These are phyloP conservation scores for Russula emetica DNA, from an alignment of 768 basidiomycete species.

Conservation along the genomic window DNA sequence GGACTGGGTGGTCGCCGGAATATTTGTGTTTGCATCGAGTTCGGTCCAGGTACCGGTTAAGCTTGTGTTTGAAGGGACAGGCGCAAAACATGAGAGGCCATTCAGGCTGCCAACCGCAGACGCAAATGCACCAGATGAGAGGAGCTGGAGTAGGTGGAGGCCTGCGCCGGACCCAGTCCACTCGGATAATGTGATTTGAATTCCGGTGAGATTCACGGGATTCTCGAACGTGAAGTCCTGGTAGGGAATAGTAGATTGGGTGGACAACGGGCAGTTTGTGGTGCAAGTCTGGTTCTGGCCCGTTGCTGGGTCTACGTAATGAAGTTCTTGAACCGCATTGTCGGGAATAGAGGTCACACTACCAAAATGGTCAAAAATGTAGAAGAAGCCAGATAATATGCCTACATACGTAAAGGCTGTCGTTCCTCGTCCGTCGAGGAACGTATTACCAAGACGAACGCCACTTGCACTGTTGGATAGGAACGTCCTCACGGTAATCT, in stretches of 20 bases:
- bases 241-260: slow-evolving; percentile 71
- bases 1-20: slow-evolving; percentile 74
- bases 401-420: slow-evolving; percentile 74
- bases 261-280: slow-evolving; percentile 71
- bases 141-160: slow-evolving; percentile 84
- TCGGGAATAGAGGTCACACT: slow-evolving; percentile 89
- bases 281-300: slow-evolving; percentile 76
- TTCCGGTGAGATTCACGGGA: slow-evolving; percentile 70
- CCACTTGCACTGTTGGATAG: slow-evolving; percentile 71
- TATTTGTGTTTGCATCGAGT: slow-evolving; percentile 60
- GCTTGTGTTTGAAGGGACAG: slow-evolving; percentile 63
- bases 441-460: slow-evolving; percentile 88
- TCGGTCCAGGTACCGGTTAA: slow-evolving; percentile 68
- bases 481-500: slow-evolving; percentile 76
- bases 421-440: slow-evolving; percentile 74
- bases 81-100: slow-evolving; percentile 68
- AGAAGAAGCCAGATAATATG: slow-evolving; percentile 2
- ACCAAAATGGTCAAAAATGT: slow-evolving; percentile 23
- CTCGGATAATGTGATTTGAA: slow-evolving; percentile 74
- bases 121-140: slow-evolving; percentile 88
- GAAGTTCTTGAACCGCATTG: slow-evolving; percentile 71
- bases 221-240: slow-evolving; percentile 88
- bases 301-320: slow-evolving; percentile 71
- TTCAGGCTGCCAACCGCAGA: slow-evolving; percentile 64
- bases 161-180: slow-evolving; percentile 77